Base-by-base conservation (phyloP, 2,329 filamentous ascomycete genomes). In the Hortaea sp. region DNA sequence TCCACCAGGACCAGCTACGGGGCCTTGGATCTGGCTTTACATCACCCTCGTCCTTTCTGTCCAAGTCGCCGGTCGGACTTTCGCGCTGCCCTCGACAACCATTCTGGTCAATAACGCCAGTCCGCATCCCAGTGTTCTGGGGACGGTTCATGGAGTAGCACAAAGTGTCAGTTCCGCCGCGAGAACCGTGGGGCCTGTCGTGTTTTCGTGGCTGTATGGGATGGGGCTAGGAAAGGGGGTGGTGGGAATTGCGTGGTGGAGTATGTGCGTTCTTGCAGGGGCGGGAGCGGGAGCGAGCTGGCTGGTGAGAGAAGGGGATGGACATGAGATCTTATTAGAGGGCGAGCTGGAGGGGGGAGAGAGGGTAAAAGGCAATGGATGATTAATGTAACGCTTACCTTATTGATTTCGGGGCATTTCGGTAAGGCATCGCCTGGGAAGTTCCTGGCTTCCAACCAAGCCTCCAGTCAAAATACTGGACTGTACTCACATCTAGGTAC, bases 91-190 rank as follows among this genome's bases (percentile, higher is more conserved):
- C 0, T 74, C 73, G 0, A 72, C 72, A 0, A 73, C 77, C 0
- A 82, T 83, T 2, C 60, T 79, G 34, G 67, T 81, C 10, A 82
- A 81, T 47, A 81, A 82, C 49, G 74, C 70, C 41, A 74, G 74
- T 34, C 77, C 79, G 0, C 72, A 79, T 55, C 70, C 74, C 0
- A 69, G 63, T 31, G 71, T 80, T 2, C 60, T 81, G 7, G 77
- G 76, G 0, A 79, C 75, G 0, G 66, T 81, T 0, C 77, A 81
- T 54, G 77, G 78, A 0, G 66, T 80, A 27, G 77, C 73, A 4
- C 76, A 79, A 61, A 77, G 71, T 52, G 69, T 77, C 2, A 70
- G 71, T 12, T 71, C 69, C n/a, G 71, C 66, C 0, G 71, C 72
- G 29, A 65, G 77, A 13, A 79, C 77, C 0, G 47, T 80, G 1